Evolutionary conservation across 140 eudicot genomes (phyloP).

Genomic region (Bidens hawaiensis): DNA sequence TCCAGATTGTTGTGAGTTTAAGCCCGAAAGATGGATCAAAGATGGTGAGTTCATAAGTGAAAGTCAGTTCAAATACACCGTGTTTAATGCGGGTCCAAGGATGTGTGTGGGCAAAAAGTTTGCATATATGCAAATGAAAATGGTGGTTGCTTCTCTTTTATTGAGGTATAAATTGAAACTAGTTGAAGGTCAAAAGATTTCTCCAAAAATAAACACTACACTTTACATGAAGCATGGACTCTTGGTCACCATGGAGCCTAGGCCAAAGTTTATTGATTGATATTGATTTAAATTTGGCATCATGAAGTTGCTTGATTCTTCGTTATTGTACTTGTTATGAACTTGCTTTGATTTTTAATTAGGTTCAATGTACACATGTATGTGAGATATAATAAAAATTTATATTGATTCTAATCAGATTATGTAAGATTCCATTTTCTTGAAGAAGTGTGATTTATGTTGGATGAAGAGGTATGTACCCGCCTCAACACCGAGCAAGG

Average conservation of each 20-base stretch:
- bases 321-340: conserved; percentile 11
- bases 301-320: conserved; percentile 7
- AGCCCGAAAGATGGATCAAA: conserved; percentile 64
- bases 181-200: conserved; percentile 37
- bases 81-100: conserved; percentile 62
- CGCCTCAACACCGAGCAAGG: too few relatives aligned
- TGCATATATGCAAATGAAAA: conserved; percentile 64
- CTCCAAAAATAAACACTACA: conserved; percentile 49
- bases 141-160: conserved; percentile 59
- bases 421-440: too few relatives aligned
- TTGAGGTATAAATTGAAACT: conserved; percentile 42
- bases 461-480: too few relatives aligned
- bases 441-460: too few relatives aligned
- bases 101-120: conserved; percentile 62
- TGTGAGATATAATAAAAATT: not conserved
- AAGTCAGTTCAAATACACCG: conserved; percentile 47
- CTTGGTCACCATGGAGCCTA: conserved; percentile 44
- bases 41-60: conserved; percentile 44
- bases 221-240: conserved; percentile 63
- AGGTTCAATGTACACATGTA: too few relatives aligned
- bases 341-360: conserved; percentile 15
- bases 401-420: not conserved
- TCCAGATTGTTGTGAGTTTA: conserved; percentile 40
- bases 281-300: conserved; percentile 4
- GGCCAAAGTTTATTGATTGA: conserved; percentile 20